phyloP scores from a whole-genome alignment of 2,329 filamentous ascomycete genomes.

The Cryphonectria radicalis region DNA sequence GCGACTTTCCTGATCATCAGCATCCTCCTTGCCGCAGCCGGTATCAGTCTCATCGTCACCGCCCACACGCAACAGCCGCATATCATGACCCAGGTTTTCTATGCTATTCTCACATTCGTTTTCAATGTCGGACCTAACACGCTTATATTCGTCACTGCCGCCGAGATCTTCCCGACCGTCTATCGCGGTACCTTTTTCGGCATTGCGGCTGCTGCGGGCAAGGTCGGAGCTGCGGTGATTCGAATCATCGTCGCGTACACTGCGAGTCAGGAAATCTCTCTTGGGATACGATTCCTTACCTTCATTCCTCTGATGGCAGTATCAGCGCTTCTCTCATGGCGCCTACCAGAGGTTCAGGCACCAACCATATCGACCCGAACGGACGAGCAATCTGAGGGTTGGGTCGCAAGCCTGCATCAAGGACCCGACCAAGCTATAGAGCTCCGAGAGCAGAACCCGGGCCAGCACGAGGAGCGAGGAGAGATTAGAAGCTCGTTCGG shows the following conservation, averaged over 20 bases:
- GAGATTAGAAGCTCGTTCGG: constrained; percentile 2
- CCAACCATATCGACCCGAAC: background rate
- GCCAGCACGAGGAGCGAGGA: background rate
- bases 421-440: background rate
- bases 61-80: constrained; percentile 13
- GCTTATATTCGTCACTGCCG: constrained; percentile 38
- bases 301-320: constrained; percentile 16
- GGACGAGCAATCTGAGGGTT: background rate
- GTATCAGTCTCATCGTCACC: constrained; percentile 31
- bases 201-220: constrained; percentile 38
- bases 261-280: background rate
- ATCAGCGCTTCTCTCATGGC: constrained; percentile 9
- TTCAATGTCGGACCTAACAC: constrained; percentile 40
- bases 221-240: constrained; percentile 37
- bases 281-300: constrained; percentile 6
- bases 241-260: constrained; percentile 19
- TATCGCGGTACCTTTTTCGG: constrained; percentile 40
- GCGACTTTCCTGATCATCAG: constrained; percentile 23
- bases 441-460: background rate
- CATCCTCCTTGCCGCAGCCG: constrained; percentile 31
- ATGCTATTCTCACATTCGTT: constrained; percentile 35
- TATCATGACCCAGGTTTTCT: constrained; percentile 29
- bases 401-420: too few relatives aligned
- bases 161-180: constrained; percentile 39
- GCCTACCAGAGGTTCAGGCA: constrained; percentile 22